These are phyloP conservation scores for Thermothelomyces thermophilus DNA, from an alignment of 2,329 filamentous ascomycete species.

Conservation along the genomic window DNA sequence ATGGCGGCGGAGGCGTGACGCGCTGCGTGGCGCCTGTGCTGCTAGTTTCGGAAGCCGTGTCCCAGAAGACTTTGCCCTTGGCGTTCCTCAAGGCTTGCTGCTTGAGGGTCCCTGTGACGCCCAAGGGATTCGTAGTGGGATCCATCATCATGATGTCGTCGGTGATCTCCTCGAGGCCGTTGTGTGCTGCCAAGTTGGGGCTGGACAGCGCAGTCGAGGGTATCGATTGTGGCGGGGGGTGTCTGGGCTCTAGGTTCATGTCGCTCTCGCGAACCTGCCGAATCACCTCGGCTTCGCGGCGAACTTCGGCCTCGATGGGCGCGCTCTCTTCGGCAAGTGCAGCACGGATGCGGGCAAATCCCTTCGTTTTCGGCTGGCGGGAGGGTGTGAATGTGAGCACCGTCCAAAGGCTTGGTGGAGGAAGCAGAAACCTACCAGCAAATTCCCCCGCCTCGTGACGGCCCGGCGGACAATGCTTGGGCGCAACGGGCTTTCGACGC, in stretches of 20 bases:
- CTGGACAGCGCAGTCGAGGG: slow-evolving; percentile 58
- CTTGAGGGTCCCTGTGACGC: slow-evolving; percentile 57
- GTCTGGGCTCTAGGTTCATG: slow-evolving; percentile 49
- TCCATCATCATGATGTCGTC: slow-evolving; percentile 65
- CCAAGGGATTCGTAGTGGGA: slow-evolving; percentile 21
- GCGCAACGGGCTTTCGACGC: slow-evolving; percentile 37
- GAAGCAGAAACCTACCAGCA: slow-evolving; percentile 57
- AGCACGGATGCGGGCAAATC: slow-evolving; percentile 86
- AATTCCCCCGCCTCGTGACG: slow-evolving; percentile 81
- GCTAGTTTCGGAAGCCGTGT: slow-evolving; percentile 65
- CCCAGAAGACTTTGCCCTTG: slow-evolving; percentile 68
- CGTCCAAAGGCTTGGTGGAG: background rate
- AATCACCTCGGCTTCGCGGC: slow-evolving; percentile 90
- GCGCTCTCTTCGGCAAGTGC: slow-evolving; percentile 82
- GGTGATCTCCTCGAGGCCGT: slow-evolving; percentile 60
- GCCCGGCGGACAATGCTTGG: slow-evolving; percentile 70
- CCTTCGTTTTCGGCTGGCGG: slow-evolving; percentile 97
- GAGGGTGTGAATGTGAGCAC: background rate
- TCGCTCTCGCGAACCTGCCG: slow-evolving; percentile 91
- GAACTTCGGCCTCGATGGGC: slow-evolving; percentile 80
- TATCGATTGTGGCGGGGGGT: slow-evolving; percentile 40
- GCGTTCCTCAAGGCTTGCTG: slow-evolving; percentile 66
- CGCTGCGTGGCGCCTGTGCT: slow-evolving; percentile 34
- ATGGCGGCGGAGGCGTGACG: slow-evolving; percentile 56
- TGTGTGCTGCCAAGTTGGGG: slow-evolving; percentile 58